phyloP scores from a whole-genome alignment of 2,329 filamentous ascomycete genomes.

The Aureobasidium melanogenum region DNA sequence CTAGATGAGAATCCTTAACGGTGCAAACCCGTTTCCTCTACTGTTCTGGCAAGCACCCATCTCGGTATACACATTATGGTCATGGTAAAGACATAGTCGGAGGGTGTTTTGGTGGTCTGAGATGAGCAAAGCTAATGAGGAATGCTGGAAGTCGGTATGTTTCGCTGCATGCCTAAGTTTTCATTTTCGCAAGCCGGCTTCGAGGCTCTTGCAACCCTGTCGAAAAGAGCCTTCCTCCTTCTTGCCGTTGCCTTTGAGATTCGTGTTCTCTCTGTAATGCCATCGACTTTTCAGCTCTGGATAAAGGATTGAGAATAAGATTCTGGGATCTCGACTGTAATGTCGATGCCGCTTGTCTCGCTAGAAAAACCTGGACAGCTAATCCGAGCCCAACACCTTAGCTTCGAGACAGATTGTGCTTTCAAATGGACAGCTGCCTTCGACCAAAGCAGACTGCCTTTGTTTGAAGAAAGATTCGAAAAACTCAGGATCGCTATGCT shows the following conservation, averaged over 20 bases:
- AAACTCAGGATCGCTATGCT: too few species aligned
- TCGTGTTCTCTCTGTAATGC: too few species aligned
- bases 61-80: not conserved
- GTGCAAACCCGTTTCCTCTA: not conserved
- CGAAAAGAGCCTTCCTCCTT: not conserved
- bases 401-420: too few species aligned
- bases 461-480: not conserved
- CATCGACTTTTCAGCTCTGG: too few species aligned
- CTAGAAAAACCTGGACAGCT: too few species aligned
- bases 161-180: not conserved
- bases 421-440: too few species aligned
- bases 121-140: not conserved
- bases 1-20: not conserved
- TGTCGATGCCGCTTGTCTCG: too few species aligned
- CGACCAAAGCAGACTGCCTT: not conserved
- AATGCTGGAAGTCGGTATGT: not conserved
- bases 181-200: not conserved
- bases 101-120: slow-evolving; percentile 1
- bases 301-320: too few species aligned
- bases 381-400: too few species aligned
- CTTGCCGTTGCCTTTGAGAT: too few species aligned
- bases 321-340: too few species aligned
- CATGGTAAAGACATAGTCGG: not conserved
- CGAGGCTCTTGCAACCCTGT: not conserved
- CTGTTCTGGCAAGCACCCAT: not conserved